phyloP scores from a whole-genome alignment of 2,329 filamentous ascomycete genomes.

The Davidsoniella neocaledoniae region DNA sequence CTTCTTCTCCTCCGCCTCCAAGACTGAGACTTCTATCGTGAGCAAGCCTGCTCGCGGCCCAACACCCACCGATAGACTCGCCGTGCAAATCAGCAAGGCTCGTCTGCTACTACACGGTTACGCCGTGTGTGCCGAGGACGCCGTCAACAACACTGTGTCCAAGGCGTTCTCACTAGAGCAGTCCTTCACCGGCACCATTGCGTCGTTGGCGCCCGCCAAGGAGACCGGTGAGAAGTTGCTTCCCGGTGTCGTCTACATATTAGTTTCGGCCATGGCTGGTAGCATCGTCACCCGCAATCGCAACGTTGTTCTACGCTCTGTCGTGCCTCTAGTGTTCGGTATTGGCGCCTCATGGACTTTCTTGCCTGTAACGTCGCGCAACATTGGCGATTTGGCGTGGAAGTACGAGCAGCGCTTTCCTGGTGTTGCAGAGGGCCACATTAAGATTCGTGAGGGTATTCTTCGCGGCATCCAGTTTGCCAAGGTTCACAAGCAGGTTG shows the following conservation, averaged over 20 bases:
- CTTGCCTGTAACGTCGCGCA: conserved; percentile 76
- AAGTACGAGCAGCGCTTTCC: conserved; percentile 84
- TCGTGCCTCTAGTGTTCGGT: conserved; percentile 63
- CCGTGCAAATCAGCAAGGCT: conserved; percentile 60
- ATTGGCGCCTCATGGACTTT: conserved; percentile 70
- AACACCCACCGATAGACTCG: conserved; percentile 79
- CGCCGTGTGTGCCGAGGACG: conserved; percentile 58
- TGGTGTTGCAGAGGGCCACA: conserved; percentile 63
- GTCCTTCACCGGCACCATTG: conserved; percentile 76
- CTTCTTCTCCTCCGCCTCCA: conserved; percentile 16
- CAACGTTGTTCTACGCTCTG: conserved; percentile 62
- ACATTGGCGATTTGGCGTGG: conserved; percentile 76
- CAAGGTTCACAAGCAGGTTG: conserved; percentile 55
- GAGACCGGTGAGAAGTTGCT: conserved; percentile 79
- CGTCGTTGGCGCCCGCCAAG: conserved; percentile 70
- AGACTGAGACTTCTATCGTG: conserved; percentile 18
- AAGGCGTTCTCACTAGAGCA: conserved; percentile 71
- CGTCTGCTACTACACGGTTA: conserved; percentile 68
- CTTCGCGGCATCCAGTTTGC: conserved; percentile 56
- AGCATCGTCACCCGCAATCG: conserved; percentile 81
- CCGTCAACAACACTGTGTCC: conserved; percentile 68
- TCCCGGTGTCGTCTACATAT: conserved; percentile 78
- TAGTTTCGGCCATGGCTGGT: conserved; percentile 88
- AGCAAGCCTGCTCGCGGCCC: conserved; percentile 30
- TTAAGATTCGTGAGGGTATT: conserved; percentile 52